Base-by-base conservation (phyloP, 2,329 filamentous ascomycete species). In the Lachnum nothofagi region DNA sequence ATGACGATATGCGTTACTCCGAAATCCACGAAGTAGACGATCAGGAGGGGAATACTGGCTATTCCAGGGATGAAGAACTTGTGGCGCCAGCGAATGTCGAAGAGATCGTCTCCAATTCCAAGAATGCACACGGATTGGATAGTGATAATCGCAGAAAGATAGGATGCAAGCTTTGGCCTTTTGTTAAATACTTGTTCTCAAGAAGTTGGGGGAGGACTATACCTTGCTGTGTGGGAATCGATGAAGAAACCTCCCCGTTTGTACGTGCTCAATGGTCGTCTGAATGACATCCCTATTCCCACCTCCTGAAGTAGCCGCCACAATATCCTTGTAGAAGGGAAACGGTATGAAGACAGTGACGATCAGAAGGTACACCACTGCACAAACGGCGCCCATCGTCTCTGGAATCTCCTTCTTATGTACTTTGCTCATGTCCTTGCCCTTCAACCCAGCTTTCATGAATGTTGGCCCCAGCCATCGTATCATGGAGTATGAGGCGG, bases 11-110 rank as follows among this genome's bases (percentile, higher is more conserved):
- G 88, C 10, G 93, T 98, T 54, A 98, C 91, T 56, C 90, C 91
- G 67, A 97, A 98, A 70, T 97, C 91, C 68, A 97, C 90, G 72
- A 95, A 95, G 76, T 98, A 98, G 60, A 98, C 86, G 55, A 95
- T 88, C 9, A 98, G 83, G 69, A 97, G 85, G 14, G 93, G 93
- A 52, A 97, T 88, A 40, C 89, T 86, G 49, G 91, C 91, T 60
- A 98, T 86, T 50, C 89, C 93, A 5, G 93, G 93, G 60, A 98
- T 96, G 74, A 96, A 87, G 71, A 96, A 90, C 73, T 98, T 98
- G 77, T 98, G 91, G 46, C 93, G 86, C 93, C 93, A 98, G 65
- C 93, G 83, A 64, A 98, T 95, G 68, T 98, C 93, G 70, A 98
- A 95, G 44, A 96, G 79, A 70, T 98, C 93, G 70, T 98, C 93